Evolutionary conservation across 1,284 basidiomycete species (phyloP).

Genomic region (Marasmius tenuissimus): DNA sequence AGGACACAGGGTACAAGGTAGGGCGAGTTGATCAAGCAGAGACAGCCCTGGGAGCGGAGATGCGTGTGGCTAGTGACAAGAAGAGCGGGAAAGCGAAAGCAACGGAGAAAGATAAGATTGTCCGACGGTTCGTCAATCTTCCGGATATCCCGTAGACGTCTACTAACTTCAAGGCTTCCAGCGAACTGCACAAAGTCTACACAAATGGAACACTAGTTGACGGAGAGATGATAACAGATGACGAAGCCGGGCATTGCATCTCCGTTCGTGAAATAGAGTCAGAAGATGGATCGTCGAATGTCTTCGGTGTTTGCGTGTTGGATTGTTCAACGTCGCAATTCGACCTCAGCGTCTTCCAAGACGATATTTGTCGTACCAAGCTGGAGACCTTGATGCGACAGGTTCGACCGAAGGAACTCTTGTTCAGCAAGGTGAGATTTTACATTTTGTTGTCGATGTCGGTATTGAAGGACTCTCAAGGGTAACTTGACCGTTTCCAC

Average conservation of each 20-base stretch:
- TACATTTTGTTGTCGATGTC: slow-evolving; percentile 8
- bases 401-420: slow-evolving; percentile 88
- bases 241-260: slow-evolving; percentile 94
- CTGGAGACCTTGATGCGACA: slow-evolving; percentile 95
- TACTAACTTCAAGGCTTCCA: slow-evolving; percentile 22
- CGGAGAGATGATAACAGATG: slow-evolving; percentile 84
- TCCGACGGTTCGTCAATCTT: slow-evolving; percentile 54
- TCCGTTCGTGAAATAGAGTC: slow-evolving; percentile 75
- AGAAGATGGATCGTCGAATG: slow-evolving; percentile 44
- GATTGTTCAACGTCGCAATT: slow-evolving; percentile 98
- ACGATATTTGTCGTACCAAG: slow-evolving; percentile 90
- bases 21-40: slow-evolving; percentile 97
- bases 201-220: slow-evolving; percentile 98
- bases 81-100: slow-evolving; percentile 49
- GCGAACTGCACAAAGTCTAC: slow-evolving; percentile 94
- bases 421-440: slow-evolving; percentile 81
- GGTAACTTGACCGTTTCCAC: slow-evolving; percentile 84
- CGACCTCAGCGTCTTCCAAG: slow-evolving; percentile 86
- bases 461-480: slow-evolving; percentile 36
- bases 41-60: slow-evolving; percentile 84
- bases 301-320: slow-evolving; percentile 92
- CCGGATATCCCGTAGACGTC: background rate
- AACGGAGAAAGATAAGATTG: slow-evolving; percentile 76
- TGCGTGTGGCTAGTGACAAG: slow-evolving; percentile 76
- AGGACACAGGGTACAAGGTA: slow-evolving; percentile 82